These are phyloP conservation scores for Catharanthus roseus DNA, from an alignment of 257 asterid genomes.

Conservation along the genomic window DNA sequence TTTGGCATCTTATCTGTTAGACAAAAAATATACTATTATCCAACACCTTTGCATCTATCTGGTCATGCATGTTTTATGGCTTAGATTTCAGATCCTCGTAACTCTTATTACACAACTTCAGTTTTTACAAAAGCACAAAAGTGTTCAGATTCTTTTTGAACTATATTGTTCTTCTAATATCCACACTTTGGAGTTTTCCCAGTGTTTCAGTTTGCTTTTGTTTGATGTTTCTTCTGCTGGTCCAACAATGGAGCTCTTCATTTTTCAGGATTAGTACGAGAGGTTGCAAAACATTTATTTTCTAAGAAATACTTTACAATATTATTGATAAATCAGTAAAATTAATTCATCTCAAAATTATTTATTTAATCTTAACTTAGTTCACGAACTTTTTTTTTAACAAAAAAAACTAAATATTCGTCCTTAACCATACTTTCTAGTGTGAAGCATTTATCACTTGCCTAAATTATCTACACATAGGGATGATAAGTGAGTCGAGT, in stretches of 20 bases:
- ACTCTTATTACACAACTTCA: slow-evolving; percentile 5
- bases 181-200: not conserved
- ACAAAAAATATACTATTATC: not conserved
- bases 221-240: slow-evolving; percentile 11
- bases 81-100: slow-evolving; percentile 10
- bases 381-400: too few relatives aligned
- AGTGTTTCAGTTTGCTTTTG: too few relatives aligned
- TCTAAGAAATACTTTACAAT: too few relatives aligned
- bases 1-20: not conserved
- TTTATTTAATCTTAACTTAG: too few relatives aligned
- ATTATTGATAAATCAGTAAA: too few relatives aligned
- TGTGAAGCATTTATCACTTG: too few relatives aligned
- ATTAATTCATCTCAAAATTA: too few relatives aligned
- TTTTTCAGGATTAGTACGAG: not conserved
- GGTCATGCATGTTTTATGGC: slow-evolving; percentile 29
- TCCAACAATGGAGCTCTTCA: not conserved
- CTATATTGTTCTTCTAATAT: not conserved
- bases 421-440: too few relatives aligned
- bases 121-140: slow-evolving; percentile 4
- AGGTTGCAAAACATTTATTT: too few relatives aligned
- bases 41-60: slow-evolving; percentile 12
- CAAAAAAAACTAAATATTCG: too few relatives aligned
- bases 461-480: too few relatives aligned
- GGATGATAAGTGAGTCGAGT: too few relatives aligned
- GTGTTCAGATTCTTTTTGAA: slow-evolving; percentile 8